Percentiles rank a stretch among this genome's conserved stretches.
These are phyloP conservation scores for Mycena leptocephala DNA, from an alignment of 768 basidiomycete species.

Conservation along the genomic window DNA sequence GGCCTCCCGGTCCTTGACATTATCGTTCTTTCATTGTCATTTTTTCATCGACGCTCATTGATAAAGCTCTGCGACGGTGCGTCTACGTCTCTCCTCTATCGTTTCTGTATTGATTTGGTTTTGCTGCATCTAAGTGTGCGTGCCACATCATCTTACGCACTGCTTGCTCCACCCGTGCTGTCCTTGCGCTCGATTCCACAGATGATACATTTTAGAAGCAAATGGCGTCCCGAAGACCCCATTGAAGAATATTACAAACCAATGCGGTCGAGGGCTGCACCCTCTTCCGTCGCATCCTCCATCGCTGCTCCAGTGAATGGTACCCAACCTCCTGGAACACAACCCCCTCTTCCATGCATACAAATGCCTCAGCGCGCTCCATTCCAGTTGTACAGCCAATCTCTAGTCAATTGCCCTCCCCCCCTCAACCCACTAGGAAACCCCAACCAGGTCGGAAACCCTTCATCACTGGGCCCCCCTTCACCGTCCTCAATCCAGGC, in stretches of 20 bases:
- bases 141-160: too few relatives aligned
- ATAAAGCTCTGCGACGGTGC: too few relatives aligned
- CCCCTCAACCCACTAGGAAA: neutral
- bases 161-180: too few relatives aligned
- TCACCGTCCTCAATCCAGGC: constrained; percentile 35
- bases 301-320: constrained; percentile 31
- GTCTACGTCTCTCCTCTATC: too few relatives aligned
- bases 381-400: constrained; percentile 35
- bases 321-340: constrained; percentile 32
- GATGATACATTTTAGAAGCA: too few relatives aligned
- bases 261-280: constrained; percentile 40
- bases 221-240: constrained; percentile 74
- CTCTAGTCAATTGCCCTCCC: constrained; percentile 8
- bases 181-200: too few relatives aligned
- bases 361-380: constrained; percentile 31
- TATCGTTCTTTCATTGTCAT: too few relatives aligned
- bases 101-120: too few relatives aligned
- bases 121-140: too few relatives aligned
- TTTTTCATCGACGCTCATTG: too few relatives aligned
- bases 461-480: constrained; percentile 28
- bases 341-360: constrained; percentile 34
- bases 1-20: too few relatives aligned
- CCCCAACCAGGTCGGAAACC: neutral
- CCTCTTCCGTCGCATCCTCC: neutral
- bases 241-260: constrained; percentile 69